A percentile compares a stretch with the other conserved stretches of the same genome.
Evolutionary conservation across 352 stramenopile genomes (phyloP).

Genomic region (Pythium monospermum): DNA sequence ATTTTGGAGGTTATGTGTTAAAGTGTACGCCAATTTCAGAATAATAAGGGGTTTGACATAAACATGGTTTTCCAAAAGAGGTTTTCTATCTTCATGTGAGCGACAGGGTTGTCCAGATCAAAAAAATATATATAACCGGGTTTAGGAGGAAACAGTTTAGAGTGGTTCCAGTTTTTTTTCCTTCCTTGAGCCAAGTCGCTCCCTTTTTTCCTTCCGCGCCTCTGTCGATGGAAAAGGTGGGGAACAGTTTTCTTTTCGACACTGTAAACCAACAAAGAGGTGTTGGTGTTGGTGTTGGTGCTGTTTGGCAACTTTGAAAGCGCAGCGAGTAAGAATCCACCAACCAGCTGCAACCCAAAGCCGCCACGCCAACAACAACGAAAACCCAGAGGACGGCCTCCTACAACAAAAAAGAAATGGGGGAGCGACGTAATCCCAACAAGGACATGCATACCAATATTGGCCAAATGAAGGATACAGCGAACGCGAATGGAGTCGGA

Average conservation of each 20-base stretch:
- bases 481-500: conserved; percentile 21
- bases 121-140: too few relatives aligned
- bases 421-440: not conserved
- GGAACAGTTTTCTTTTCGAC: conserved; percentile 28
- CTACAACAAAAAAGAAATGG: conserved; percentile 4
- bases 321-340: conserved; percentile 17
- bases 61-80: too few relatives aligned
- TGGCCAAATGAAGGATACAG: conserved; percentile 55
- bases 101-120: too few relatives aligned
- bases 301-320: too few relatives aligned
- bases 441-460: conserved; percentile 68
- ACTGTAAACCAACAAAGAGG: too few relatives aligned
- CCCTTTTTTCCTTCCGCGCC: conserved; percentile 4
- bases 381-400: not conserved
- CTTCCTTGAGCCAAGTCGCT: conserved; percentile 2
- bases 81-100: too few relatives aligned
- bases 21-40: too few relatives aligned
- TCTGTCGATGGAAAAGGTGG: conserved; percentile 23
- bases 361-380: not conserved
- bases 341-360: not conserved
- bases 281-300: too few relatives aligned
- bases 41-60: too few relatives aligned
- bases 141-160: too few relatives aligned
- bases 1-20: too few relatives aligned
- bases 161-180: conserved; percentile 9